phyloP scores from a whole-genome alignment of 371 early-diverging fungal species.

The Mortierella sp. region DNA sequence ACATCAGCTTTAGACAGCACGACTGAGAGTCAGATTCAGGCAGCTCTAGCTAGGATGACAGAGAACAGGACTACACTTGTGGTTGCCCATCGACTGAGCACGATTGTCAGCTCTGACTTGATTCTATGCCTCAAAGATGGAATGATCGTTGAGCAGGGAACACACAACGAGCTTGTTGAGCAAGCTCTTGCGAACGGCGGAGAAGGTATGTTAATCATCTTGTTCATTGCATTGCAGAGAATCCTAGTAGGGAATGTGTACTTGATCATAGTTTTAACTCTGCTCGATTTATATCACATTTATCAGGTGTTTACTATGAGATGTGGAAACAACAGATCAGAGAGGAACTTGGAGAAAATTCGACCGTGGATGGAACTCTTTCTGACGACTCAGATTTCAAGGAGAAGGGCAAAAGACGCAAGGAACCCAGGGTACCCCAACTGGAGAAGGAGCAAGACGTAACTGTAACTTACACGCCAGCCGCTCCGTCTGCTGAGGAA shows the following conservation, averaged over 20 bases:
- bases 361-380: slow-evolving; percentile 28
- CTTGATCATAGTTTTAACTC: too few species aligned
- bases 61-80: slow-evolving; percentile 92
- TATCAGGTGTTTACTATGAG: slow-evolving; percentile 75
- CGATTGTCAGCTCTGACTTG: slow-evolving; percentile 81
- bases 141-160: slow-evolving; percentile 87
- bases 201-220: slow-evolving; percentile 22
- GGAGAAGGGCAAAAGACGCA: slow-evolving; percentile 16
- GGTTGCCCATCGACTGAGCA: slow-evolving; percentile 94
- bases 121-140: slow-evolving; percentile 87
- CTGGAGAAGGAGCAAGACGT: too few species aligned
- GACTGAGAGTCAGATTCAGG: slow-evolving; percentile 88
- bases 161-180: slow-evolving; percentile 80
- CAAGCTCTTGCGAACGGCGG: slow-evolving; percentile 48
- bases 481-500: not conserved
- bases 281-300: not conserved
- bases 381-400: slow-evolving; percentile 41
- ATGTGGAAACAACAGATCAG: slow-evolving; percentile 92
- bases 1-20: slow-evolving; percentile 62
- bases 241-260: too few species aligned
- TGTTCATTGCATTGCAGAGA: not conserved
- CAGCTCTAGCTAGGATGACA: slow-evolving; percentile 75
- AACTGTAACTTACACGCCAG: not conserved
- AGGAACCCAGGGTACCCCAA: slow-evolving; percentile 8
- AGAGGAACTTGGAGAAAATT: slow-evolving; percentile 64